Percentiles rank a stretch among this genome's conserved stretches.
These are phyloP conservation scores for Penicillium italicum DNA, from an alignment of 2,329 filamentous ascomycete species.

Conservation along the genomic window DNA sequence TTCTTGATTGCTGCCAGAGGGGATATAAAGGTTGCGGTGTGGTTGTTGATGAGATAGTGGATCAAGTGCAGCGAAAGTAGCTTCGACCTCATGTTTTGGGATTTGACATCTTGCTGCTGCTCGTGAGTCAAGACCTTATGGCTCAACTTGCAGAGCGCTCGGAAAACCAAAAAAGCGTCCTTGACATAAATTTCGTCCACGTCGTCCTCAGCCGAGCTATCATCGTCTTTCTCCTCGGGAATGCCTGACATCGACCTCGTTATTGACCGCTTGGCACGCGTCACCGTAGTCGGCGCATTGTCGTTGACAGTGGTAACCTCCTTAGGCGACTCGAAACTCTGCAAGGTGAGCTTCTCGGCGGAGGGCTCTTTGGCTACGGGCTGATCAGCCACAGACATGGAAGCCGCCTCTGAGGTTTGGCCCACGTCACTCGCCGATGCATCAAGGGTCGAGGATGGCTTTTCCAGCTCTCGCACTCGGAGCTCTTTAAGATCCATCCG, in stretches of 20 bases:
- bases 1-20: conserved; percentile 89
- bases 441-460: conserved; percentile 35
- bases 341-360: conserved; percentile 60
- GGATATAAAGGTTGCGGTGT: conserved; percentile 84
- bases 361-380: conserved; percentile 51
- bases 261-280: conserved; percentile 53
- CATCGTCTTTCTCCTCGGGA: conserved; percentile 39
- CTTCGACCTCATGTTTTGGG: conserved; percentile 96
- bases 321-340: conserved; percentile 66
- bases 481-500: conserved; percentile 84
- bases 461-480: conserved; percentile 50
- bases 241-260: conserved; percentile 43
- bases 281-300: conserved; percentile 65
- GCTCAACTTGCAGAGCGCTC: conserved; percentile 95
- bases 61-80: conserved; percentile 92
- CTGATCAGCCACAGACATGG: conserved; percentile 37
- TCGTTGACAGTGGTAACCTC: conserved; percentile 65
- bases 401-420: conserved; percentile 41
- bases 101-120: conserved; percentile 86
- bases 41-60: conserved; percentile 91
- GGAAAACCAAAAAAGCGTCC: conserved; percentile 94
- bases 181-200: conserved; percentile 97
- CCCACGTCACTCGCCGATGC: conserved; percentile 46
- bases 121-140: conserved; percentile 87
- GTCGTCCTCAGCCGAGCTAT: conserved; percentile 52